A percentile compares a stretch with the other conserved stretches of the same genome.
phyloP scores from a whole-genome alignment of 495 filamentous ascomycete species.

The Penicillium ochrochloron region DNA sequence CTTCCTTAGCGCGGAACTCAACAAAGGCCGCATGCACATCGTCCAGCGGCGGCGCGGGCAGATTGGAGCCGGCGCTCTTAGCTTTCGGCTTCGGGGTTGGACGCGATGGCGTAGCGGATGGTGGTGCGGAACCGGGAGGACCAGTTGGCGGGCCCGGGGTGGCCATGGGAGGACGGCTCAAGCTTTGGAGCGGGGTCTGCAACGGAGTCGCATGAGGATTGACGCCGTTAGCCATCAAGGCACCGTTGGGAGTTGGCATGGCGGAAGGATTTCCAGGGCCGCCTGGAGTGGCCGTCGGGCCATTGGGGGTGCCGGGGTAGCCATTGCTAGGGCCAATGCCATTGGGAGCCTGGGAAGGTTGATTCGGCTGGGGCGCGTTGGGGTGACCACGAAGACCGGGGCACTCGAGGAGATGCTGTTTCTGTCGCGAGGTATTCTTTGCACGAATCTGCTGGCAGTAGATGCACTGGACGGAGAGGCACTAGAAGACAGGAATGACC shows the following conservation, averaged over 20 bases:
- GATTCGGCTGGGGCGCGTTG: constrained; percentile 49
- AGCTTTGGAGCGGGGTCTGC: constrained; percentile 48
- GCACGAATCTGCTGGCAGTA: constrained; percentile 63
- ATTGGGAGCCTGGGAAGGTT: constrained; percentile 46
- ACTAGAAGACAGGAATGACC: constrained; percentile 41
- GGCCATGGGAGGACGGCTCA: constrained; percentile 46
- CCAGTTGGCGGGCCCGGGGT: constrained; percentile 41
- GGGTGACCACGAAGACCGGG: constrained; percentile 54
- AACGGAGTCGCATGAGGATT: constrained; percentile 50
- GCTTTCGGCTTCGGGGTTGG: constrained; percentile 51
- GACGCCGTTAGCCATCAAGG: constrained; percentile 53
- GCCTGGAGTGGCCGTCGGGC: constrained; percentile 42
- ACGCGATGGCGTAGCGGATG: constrained; percentile 38
- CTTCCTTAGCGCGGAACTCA: constrained; percentile 61
- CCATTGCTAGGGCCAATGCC: constrained; percentile 51
- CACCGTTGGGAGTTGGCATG: constrained; percentile 45
- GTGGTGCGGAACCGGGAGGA: constrained; percentile 36
- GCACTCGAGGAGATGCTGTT: constrained; percentile 60
- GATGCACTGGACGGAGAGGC: constrained; percentile 63
- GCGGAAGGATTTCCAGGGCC: constrained; percentile 41
- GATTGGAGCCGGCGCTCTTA: constrained; percentile 42
- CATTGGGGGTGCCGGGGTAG: constrained; percentile 52
- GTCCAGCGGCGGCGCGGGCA: constrained; percentile 53
- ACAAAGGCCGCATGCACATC: constrained; percentile 61
- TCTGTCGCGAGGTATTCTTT: constrained; percentile 63